Percentiles rank a stretch among this genome's conserved stretches.
phyloP scores from a whole-genome alignment of 1,284 basidiomycete genomes.

The Tremellales sp. region DNA sequence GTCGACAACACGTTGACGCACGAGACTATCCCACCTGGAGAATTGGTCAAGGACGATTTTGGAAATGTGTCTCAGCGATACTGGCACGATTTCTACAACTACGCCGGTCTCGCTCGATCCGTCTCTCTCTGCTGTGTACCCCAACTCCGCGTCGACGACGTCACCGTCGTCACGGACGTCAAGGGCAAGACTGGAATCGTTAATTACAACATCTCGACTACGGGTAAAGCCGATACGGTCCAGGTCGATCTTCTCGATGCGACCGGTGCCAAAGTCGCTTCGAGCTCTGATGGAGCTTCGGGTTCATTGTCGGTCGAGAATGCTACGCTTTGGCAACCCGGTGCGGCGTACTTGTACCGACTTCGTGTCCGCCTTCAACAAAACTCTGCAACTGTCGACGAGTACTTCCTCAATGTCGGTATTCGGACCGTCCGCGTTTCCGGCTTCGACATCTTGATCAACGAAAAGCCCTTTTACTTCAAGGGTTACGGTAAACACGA shows the following conservation, averaged over 20 bases:
- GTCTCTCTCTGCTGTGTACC: constrained; percentile 18
- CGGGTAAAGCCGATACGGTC: constrained; percentile 2
- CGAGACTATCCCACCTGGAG: constrained; percentile 23
- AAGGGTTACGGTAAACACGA: constrained; percentile 25
- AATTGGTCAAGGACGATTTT: constrained; percentile 6
- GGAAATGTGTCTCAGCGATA: constrained; percentile 19
- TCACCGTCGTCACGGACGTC: constrained; percentile 22
- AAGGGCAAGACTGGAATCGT: constrained; percentile 11
- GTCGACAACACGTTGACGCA: constrained; percentile 25
- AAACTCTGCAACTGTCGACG: constrained; percentile 9
- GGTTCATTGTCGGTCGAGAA: constrained; percentile 14
- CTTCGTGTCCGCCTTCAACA: constrained; percentile 11
- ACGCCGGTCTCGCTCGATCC: constrained; percentile 22
- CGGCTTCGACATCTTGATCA: constrained; percentile 23
- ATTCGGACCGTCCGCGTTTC: constrained; percentile 19
- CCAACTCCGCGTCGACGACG: constrained; percentile 12
- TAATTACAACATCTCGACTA: constrained; percentile 11
- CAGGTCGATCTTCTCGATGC: constrained; percentile 15
- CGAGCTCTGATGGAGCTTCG: not conserved
- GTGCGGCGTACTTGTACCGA: constrained; percentile 20
- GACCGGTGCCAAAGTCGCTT: constrained; percentile 6
- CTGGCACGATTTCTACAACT: constrained; percentile 31
- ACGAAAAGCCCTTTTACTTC: constrained; percentile 29
- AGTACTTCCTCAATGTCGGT: constrained; percentile 21
- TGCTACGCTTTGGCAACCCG: constrained; percentile 23